Evolutionary conservation across 805 yeast genomes (phyloP).

Genomic region (Diddensiella transvaalensis): DNA sequence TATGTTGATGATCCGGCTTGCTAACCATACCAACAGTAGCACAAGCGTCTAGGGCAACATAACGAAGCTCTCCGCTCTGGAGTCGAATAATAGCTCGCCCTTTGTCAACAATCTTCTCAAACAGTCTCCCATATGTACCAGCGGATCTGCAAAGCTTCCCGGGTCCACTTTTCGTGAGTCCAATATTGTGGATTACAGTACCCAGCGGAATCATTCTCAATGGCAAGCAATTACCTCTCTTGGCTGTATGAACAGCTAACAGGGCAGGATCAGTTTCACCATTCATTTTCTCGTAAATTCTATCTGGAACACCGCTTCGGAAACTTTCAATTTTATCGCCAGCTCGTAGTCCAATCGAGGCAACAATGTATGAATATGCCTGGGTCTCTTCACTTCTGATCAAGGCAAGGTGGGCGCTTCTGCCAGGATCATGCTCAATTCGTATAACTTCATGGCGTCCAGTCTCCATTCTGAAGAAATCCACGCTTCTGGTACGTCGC

Average conservation of each 20-base stretch:
- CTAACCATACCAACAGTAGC: constrained; percentile 94
- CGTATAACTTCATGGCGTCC: constrained; percentile 81
- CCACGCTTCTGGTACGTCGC: constrained; percentile 80
- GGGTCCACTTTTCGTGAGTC: constrained; percentile 68
- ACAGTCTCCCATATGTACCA: constrained; percentile 86
- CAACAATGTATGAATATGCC: constrained; percentile 73
- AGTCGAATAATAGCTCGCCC: constrained; percentile 73
- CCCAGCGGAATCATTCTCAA: constrained; percentile 93
- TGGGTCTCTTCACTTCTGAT: constrained; percentile 61
- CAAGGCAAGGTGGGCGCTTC: constrained; percentile 91
- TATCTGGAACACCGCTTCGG: constrained; percentile 80
- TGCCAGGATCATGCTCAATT: constrained; percentile 92
- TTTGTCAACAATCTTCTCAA: constrained; percentile 70
- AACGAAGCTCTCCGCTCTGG: constrained; percentile 92
- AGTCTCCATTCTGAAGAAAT: constrained; percentile 58
- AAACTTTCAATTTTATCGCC: constrained; percentile 90
- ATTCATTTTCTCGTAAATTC: constrained; percentile 76
- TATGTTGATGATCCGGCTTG: constrained; percentile 86
- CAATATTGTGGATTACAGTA: constrained; percentile 81
- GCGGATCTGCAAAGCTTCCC: constrained; percentile 93
- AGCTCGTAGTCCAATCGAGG: constrained; percentile 87
- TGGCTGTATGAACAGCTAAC: constrained; percentile 78
- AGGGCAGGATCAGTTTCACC: constrained; percentile 91
- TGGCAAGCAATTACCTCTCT: constrained; percentile 94
- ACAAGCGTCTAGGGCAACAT: constrained; percentile 77